These are phyloP conservation scores for Colletotrichum godetiae DNA, from an alignment of 2,329 filamentous ascomycete genomes.

Conservation along the genomic window DNA sequence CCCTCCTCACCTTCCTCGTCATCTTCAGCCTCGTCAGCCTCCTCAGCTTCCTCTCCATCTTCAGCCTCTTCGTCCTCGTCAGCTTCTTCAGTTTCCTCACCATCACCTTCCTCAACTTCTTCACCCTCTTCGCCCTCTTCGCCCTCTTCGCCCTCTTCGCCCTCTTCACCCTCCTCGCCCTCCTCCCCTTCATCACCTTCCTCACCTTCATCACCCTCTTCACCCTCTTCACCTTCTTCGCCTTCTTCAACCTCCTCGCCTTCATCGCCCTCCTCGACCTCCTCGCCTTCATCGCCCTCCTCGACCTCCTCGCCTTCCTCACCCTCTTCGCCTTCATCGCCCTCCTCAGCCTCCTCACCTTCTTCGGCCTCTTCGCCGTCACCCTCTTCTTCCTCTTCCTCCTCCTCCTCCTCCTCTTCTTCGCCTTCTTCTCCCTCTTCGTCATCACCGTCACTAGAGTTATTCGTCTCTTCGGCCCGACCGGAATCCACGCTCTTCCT, in stretches of 20 bases:
- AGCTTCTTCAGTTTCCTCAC: neutral
- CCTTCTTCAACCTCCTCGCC: conserved; percentile 43
- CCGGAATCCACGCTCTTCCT: conserved; percentile 48
- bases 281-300: conserved; percentile 29
- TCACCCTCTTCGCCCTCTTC: neutral
- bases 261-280: conserved; percentile 23
- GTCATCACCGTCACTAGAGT: conserved; percentile 40
- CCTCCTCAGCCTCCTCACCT: conserved; percentile 1
- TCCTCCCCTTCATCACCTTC: neutral
- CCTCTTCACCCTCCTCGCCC: neutral
- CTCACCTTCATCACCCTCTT: neutral
- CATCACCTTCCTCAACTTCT: neutral
- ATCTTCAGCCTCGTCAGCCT: neutral
- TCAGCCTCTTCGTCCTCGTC: neutral
- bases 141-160: neutral
- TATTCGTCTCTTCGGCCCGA: neutral
- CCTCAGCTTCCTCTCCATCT: neutral
- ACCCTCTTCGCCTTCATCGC: conserved; percentile 33
- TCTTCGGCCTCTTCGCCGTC: conserved; percentile 33
- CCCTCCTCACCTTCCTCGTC: too few relatives aligned
- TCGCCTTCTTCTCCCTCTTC: conserved; percentile 39
- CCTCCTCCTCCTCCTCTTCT: conserved; percentile 35
- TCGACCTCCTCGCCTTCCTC: conserved; percentile 40
- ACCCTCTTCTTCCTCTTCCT: conserved; percentile 18
- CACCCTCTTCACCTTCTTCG: conserved; percentile 22